Base-by-base conservation (phyloP, 2,329 filamentous ascomycete species). In the Colletotrichum echinochloae region DNA sequence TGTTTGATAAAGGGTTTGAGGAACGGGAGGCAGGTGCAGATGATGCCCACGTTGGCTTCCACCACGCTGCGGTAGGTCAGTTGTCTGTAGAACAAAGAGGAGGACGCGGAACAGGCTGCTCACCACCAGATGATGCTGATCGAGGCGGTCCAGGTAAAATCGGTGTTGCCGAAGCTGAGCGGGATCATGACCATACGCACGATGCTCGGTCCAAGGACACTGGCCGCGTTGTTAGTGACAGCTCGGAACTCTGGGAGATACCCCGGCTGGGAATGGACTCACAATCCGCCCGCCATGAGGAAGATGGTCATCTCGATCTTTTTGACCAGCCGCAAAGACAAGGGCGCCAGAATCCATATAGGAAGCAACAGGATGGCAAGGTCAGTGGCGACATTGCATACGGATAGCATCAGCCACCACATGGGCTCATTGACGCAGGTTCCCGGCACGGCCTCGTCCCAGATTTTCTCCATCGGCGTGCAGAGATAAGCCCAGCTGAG, bases 341-440 rank as follows among this genome's bases (percentile, higher is more conserved):
- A 14, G 0, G 70, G 66, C 12, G 66, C 65, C 0, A 72, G 66
- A 5, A 72, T 70, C 70, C 70, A 72, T 8, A 72, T 70, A 1
- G 73, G 73, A 12, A 74, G 70, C 11, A 67, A 35, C 7, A 74
- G 30, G 11, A 74, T 73, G n/a, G 73, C 60, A 3, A 74, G 26
- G 37, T 74, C 73, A 4, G 73, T 74, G 6, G 66, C 54, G 1
- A 74, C 66, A 28, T 74, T 73, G 51, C 59, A 51, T 23, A 66
- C 65, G 33, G 71, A 61, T n/a, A 68, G 54, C 48, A 67, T 72
- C 23, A 72, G 16, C 70, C 71, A 74, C 66, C 73, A 73, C 62
- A 60, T 60, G 5, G 68, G 12, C 0, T 54, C 41, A 41, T 74
- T 60, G 9, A 73, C 70, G 14, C 73, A 74, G 0, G 59, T 67